These are phyloP conservation scores for Speleostelium caveatum DNA, from an alignment of 78 protist species.

Conservation along the genomic window DNA sequence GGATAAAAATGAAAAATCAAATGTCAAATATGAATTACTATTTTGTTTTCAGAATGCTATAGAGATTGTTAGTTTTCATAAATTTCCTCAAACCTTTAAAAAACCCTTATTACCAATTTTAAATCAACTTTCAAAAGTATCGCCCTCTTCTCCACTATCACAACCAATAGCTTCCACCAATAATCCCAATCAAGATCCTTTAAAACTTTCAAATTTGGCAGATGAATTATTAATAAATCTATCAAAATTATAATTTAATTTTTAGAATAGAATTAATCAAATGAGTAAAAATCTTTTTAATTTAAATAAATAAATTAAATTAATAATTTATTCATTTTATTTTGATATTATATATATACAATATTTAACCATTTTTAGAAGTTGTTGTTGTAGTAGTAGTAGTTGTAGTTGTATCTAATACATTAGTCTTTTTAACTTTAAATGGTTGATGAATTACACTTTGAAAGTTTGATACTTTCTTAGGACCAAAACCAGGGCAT, in stretches of 20 bases:
- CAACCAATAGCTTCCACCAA: no score
- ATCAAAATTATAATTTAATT: no score
- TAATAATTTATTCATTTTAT: no score
- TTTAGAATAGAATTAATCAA: no score
- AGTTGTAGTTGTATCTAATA: not conserved
- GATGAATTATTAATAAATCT: no score
- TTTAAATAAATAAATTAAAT: no score
- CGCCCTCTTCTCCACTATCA: not conserved
- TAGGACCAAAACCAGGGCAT: constrained; percentile 61
- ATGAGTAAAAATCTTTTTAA: no score
- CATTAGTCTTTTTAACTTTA: constrained; percentile 20
- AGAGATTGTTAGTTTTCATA: not conserved
- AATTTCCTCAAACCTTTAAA: no score
- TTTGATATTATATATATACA: no score
- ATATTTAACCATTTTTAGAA: no score
- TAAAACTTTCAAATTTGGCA: no score
- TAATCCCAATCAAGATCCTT: no score
- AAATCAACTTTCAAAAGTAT: not conserved
- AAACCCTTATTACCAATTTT: not conserved
- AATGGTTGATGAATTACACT: constrained; percentile 62
- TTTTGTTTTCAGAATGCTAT: not conserved
- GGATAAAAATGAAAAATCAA: not conserved
- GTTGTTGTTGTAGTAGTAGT: not conserved
- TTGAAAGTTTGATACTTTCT: constrained; percentile 24
- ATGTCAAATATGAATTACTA: not conserved